These are phyloP conservation scores for Bipolaris gigantea DNA, from an alignment of 2,329 filamentous ascomycete genomes.

Conservation along the genomic window DNA sequence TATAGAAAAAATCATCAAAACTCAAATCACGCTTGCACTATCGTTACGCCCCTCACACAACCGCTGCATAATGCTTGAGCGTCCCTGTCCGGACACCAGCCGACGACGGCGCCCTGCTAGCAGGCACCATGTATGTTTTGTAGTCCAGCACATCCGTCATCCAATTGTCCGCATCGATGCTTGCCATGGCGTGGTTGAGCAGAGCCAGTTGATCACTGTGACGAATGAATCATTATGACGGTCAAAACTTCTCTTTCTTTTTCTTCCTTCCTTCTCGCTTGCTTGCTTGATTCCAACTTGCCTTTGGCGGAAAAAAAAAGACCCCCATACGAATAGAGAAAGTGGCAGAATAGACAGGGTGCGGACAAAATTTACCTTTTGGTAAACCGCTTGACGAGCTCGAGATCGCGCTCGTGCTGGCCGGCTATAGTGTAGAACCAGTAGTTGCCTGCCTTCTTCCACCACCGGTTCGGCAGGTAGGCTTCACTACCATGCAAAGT, in stretches of 20 bases:
- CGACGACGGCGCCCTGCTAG: not conserved
- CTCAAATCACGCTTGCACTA: too few species aligned
- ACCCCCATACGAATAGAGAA: not conserved
- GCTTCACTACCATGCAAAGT: conserved; percentile 43
- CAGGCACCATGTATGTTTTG: conserved; percentile 16
- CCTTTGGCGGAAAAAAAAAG: not conserved
- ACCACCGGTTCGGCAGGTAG: conserved; percentile 60
- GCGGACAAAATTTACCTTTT: conserved; percentile 11
- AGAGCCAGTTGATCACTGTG: conserved; percentile 23
- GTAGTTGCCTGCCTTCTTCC: conserved; percentile 49
- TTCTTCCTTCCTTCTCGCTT: too few species aligned
- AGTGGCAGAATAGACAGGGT: not conserved
- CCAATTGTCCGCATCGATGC: conserved; percentile 21
- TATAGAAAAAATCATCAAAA: too few species aligned
- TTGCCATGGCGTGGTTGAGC: conserved; percentile 20
- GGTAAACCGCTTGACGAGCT: conserved; percentile 26
- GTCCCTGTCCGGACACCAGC: not conserved
- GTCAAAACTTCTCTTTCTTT: not conserved
- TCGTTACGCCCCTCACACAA: not conserved
- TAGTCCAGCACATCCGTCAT: conserved; percentile 24
- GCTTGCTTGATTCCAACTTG: not conserved
- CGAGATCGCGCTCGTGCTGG: conserved; percentile 48
- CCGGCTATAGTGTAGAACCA: conserved; percentile 55
- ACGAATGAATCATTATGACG: conserved; percentile 8
- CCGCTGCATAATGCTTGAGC: conserved; percentile 1